Base-by-base conservation (phyloP, 257 asterid species). In the Rehmannia glutinosa region DNA sequence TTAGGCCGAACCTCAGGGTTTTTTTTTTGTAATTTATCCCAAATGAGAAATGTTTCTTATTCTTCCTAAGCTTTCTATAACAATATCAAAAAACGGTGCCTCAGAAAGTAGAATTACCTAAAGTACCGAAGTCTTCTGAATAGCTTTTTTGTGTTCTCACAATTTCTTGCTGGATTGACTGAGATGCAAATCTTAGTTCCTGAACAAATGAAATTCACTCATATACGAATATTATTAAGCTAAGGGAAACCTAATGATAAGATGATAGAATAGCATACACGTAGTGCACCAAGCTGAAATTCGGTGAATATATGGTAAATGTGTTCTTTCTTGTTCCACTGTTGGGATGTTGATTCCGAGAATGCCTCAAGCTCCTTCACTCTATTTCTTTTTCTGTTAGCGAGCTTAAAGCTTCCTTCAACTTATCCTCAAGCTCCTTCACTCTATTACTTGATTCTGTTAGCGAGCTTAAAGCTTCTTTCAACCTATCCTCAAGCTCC, bases 251-350 rank as follows among this genome's bases (percentile, higher is more conserved):
- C 38, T 51, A 54, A 20, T 8, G 13, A 58, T 19, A 69, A 25
- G 66, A 60, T 61, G 10, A 15, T 27, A 36, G 30, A 23, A 65
- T 32, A 66, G 69, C 91, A 51, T 87, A 94, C 99, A 16, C 80
- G 93, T 49, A 94, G 62, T 21, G 96, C 95, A 13, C 92, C 95
- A 33, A 91, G 99, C 84, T 91, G 97, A 75, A 80, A 83, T 51
- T 91, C 96, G 6, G 89, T 81, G 74, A 81, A 87, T 68, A 71
- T 84, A 19, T 78, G 88, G 81, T 80, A 87, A 58, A 81, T 64
- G 20, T 80, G 71, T 68, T 88, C 77, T 71, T 78, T 85, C 85
- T 94, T 91, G 64, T 53, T 87, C 98, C 95, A 87, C 28, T 54
- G 3, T 65, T 77, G 50, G 2, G 84, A 61, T 75, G 71, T 80